Percentiles rank a stretch among this genome's conserved stretches.
phyloP scores from a whole-genome alignment of 2,329 filamentous ascomycete genomes.

The Phialophora macrospora region DNA sequence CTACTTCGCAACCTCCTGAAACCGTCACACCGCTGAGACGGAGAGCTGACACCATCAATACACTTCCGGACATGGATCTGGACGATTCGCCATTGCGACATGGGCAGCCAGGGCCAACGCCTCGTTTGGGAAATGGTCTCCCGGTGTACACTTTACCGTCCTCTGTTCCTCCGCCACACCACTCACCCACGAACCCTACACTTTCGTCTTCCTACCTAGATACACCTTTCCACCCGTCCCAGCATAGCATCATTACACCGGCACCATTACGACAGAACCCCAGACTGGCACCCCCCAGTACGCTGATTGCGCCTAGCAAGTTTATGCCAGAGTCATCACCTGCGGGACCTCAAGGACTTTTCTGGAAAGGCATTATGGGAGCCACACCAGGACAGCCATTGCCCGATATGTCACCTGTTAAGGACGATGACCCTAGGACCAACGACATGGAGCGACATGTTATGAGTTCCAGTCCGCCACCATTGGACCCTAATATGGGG shows the following conservation, averaged over 20 bases:
- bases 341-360: slow-evolving; percentile 47
- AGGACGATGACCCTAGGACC: slow-evolving; percentile 43
- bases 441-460: slow-evolving; percentile 45
- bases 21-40: slow-evolving; percentile 56
- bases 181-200: slow-evolving; percentile 49
- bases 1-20: slow-evolving; percentile 49
- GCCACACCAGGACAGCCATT: slow-evolving; percentile 37
- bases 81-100: slow-evolving; percentile 51
- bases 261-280: slow-evolving; percentile 56
- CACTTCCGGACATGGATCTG: slow-evolving; percentile 44
- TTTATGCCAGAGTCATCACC: slow-evolving; percentile 59
- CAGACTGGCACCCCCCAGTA: slow-evolving; percentile 55
- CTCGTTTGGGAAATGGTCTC: slow-evolving; percentile 33
- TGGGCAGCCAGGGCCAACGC: slow-evolving; percentile 41
- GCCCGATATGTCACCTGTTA: slow-evolving; percentile 55
- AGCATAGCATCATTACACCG: slow-evolving; percentile 53
- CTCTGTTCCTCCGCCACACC: slow-evolving; percentile 35
- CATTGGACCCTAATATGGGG: slow-evolving; percentile 50
- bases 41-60: slow-evolving; percentile 42
- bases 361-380: slow-evolving; percentile 54
- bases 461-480: slow-evolving; percentile 56
- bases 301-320: slow-evolving; percentile 55
- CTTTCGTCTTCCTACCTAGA: slow-evolving; percentile 57
- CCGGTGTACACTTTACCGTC: slow-evolving; percentile 37
- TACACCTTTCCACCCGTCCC: slow-evolving; percentile 48